phyloP scores from a whole-genome alignment of 2,329 filamentous ascomycete genomes.

The Scedosporium aurantiacum region DNA sequence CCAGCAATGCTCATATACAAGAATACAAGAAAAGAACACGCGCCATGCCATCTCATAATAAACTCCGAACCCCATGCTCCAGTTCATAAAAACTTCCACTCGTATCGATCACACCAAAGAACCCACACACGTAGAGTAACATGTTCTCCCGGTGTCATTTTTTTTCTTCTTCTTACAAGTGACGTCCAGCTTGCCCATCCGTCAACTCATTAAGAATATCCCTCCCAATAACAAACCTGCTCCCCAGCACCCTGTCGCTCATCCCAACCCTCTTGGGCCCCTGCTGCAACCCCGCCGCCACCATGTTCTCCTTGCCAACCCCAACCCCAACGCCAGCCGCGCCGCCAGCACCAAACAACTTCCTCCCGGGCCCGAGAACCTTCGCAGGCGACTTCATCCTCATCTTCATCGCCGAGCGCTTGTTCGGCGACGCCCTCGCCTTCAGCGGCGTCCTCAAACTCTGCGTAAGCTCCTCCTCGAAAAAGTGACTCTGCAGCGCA shows the following conservation, averaged over 20 bases:
- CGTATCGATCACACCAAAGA: no score
- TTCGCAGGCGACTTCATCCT: constrained; percentile 18
- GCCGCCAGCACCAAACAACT: no score
- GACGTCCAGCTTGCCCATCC: constrained; percentile 26
- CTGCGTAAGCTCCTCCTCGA: constrained; percentile 47
- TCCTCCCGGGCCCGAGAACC: constrained; percentile 11
- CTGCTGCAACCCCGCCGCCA: no score
- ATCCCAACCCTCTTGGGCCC: constrained; percentile 46
- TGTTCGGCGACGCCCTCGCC: constrained; percentile 3
- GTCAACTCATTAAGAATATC: constrained; percentile 69
- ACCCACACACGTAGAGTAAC: background rate
- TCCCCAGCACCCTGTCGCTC: constrained; percentile 51
- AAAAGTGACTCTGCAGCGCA: constrained; percentile 57
- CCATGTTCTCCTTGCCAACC: constrained; percentile 31
- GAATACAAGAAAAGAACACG: background rate
- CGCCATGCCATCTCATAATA: no score
- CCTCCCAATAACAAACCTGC: constrained; percentile 56
- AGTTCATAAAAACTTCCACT: no score
- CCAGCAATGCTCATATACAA: background rate
- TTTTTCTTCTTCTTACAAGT: constrained; percentile 9
- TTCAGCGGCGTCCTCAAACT: constrained; percentile 15
- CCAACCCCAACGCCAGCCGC: no score
- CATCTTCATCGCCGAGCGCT: constrained; percentile 13
- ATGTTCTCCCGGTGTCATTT: background rate
- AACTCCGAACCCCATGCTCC: no score